Conservation (phyloP, 148 eudicot genomes). For the Heliosperma pusillum region DNA sequence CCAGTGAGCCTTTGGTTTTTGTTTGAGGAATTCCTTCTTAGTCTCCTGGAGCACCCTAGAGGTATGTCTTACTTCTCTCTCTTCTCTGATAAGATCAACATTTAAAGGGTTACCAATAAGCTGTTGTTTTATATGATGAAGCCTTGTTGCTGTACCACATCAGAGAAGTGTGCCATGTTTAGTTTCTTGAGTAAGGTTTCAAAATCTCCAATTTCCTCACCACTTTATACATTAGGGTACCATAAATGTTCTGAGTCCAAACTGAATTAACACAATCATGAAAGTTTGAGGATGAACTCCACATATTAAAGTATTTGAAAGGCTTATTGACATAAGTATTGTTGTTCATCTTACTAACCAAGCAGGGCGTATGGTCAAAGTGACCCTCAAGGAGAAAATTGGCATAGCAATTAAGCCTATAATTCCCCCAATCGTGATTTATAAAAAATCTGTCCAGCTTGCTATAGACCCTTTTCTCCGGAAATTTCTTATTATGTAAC, state of each 20-base stretch:
- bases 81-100: no score
- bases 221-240: neutral
- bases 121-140: no score
- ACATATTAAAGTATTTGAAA: neutral
- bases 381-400: neutral
- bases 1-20: neutral
- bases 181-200: no score
- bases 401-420: neutral
- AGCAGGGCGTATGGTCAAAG: neutral
- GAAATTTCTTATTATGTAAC: no score
- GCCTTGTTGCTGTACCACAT: no score
- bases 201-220: neutral
- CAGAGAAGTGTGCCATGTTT: no score
- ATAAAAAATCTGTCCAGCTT: neutral
- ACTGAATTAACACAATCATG: rapidly evolving
- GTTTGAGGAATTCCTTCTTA: neutral
- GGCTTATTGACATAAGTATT: no score
- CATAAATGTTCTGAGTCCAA: neutral
- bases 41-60: neutral
- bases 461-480: neutral
- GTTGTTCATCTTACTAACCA: no score
- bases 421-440: neutral
- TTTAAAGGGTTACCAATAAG: no score
- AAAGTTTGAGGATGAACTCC: neutral
- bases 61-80: no score